These are phyloP conservation scores for Begonia peltatifolia DNA, from an alignment of 306 rosid genomes.

Conservation along the genomic window DNA sequence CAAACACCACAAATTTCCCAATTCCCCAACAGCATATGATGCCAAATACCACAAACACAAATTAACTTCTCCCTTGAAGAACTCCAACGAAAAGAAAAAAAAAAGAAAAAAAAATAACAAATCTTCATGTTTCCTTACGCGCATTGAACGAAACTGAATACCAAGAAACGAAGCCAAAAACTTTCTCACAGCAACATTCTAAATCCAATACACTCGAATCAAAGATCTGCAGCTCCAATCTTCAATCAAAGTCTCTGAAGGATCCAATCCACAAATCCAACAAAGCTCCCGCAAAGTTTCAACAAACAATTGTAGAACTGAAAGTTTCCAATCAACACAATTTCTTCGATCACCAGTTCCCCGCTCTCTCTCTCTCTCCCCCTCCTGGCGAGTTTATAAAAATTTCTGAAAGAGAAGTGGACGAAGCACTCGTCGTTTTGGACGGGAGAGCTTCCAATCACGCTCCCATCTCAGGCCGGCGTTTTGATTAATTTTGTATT, in stretches of 20 bases:
- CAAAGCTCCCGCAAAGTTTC: neutral
- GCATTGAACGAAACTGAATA: constrained; percentile 2
- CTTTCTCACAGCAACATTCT: constrained; percentile 2
- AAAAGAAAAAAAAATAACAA: neutral
- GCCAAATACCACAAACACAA: constrained; percentile 4
- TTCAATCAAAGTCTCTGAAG: constrained; percentile 4
- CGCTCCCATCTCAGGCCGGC: constrained; percentile 13
- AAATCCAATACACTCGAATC: constrained; percentile 1
- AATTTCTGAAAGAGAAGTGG: constrained; percentile 6
- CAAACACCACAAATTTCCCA: constrained; percentile 3
- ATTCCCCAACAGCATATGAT: neutral
- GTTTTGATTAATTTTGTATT: neutral
- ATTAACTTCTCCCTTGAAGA: neutral
- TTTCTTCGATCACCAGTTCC: neutral
- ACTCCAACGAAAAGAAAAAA: constrained; percentile 2
- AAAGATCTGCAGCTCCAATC: constrained; percentile 8
- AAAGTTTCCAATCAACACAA: neutral
- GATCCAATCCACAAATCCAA: constrained; percentile 3
- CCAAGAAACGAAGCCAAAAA: constrained; percentile 6
- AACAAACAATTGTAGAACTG: neutral
- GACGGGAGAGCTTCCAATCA: constrained; percentile 10
- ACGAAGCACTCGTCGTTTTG: constrained; percentile 6
- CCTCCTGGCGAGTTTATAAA: constrained; percentile 6
- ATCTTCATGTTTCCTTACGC: neutral
- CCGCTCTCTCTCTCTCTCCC: constrained; percentile 1